Conservation (phyloP, 2,329 filamentous ascomycete species). For the Penicillium sp. region DNA sequence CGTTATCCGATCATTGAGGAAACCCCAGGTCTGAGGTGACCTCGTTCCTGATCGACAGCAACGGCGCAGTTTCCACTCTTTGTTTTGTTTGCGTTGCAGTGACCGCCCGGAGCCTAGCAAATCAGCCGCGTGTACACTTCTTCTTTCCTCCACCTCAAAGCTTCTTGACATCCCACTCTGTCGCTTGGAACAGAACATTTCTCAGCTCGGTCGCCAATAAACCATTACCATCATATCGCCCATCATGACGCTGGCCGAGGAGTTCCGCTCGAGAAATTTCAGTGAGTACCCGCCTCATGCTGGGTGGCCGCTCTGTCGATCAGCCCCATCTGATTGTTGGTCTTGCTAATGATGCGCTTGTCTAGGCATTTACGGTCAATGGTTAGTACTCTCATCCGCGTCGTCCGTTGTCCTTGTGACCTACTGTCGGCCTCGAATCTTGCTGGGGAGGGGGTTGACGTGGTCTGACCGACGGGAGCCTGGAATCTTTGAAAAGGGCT, state of each 20-base stretch:
- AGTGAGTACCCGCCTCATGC: slow-evolving; percentile 48
- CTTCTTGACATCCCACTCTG: neutral
- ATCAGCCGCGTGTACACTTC: slow-evolving; percentile 21
- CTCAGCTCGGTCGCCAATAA: slow-evolving; percentile 1
- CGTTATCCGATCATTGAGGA: neutral
- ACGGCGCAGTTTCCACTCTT: slow-evolving; percentile 13
- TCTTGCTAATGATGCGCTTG: slow-evolving; percentile 23
- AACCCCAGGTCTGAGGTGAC: neutral
- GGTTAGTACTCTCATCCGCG: slow-evolving; percentile 47
- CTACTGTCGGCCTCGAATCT: neutral
- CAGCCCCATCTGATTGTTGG: slow-evolving; percentile 5
- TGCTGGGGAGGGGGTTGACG: neutral
- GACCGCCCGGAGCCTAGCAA: slow-evolving; percentile 17
- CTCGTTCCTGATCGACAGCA: slow-evolving; percentile 16
- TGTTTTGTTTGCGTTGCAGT: slow-evolving; percentile 23
- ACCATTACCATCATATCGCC: slow-evolving; percentile 3
- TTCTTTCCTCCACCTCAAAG: slow-evolving; percentile 8
- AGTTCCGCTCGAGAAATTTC: slow-evolving; percentile 65
- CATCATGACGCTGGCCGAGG: slow-evolving; percentile 60
- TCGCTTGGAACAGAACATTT: slow-evolving; percentile 2
- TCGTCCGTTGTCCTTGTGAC: neutral
- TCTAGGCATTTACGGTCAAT: slow-evolving; percentile 67
- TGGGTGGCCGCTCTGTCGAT: slow-evolving; percentile 17
- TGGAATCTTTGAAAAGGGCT: neutral
- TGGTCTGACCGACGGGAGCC: neutral